A percentile compares a stretch with the other conserved stretches of the same genome.
Conservation (phyloP, 2,329 filamentous ascomycete genomes). For the Dryadomyces quercivorus region DNA sequence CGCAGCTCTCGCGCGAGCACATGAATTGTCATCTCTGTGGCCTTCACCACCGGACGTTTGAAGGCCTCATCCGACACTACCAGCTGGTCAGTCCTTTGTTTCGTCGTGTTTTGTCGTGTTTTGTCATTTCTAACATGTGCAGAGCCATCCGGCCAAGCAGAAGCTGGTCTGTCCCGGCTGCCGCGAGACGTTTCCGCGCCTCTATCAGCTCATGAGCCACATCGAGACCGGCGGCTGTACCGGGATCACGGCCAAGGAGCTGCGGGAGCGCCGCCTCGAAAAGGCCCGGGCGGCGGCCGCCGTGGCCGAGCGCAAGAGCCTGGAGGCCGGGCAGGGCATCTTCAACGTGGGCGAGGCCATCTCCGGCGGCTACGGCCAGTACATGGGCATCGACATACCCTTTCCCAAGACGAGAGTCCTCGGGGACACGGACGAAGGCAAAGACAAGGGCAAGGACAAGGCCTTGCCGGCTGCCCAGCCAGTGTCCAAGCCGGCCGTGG, state of each 20-base stretch:
- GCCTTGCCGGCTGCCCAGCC: too few species aligned
- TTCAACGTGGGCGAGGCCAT: conserved; percentile 2
- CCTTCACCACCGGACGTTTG: conserved; percentile 21
- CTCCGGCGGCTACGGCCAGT: conserved; percentile 8
- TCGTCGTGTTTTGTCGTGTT: neutral
- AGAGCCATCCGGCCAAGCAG: conserved; percentile 28
- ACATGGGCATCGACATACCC: conserved; percentile 10
- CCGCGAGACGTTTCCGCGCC: conserved; percentile 21
- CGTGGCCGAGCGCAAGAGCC: conserved; percentile 8
- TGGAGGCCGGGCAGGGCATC: neutral
- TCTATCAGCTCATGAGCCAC: conserved; percentile 29
- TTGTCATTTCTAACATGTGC: neutral
- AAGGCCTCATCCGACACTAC: conserved; percentile 21
- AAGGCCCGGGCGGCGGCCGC: conserved; percentile 19
- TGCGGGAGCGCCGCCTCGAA: conserved; percentile 9
- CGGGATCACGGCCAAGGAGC: conserved; percentile 15
- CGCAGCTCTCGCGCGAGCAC: conserved; percentile 17
- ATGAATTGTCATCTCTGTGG: conserved; percentile 26
- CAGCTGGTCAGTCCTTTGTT: conserved; percentile 18
- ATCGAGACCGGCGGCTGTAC: conserved; percentile 30
- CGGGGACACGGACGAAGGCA: neutral
- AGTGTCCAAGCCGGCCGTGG: too few species aligned
- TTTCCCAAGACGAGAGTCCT: neutral
- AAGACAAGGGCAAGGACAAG: neutral
- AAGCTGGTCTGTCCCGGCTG: conserved; percentile 36